Evolutionary conservation across 192 early-diverging fungal species (phyloP).

Genomic region (Allomyces macrogynus): DNA sequence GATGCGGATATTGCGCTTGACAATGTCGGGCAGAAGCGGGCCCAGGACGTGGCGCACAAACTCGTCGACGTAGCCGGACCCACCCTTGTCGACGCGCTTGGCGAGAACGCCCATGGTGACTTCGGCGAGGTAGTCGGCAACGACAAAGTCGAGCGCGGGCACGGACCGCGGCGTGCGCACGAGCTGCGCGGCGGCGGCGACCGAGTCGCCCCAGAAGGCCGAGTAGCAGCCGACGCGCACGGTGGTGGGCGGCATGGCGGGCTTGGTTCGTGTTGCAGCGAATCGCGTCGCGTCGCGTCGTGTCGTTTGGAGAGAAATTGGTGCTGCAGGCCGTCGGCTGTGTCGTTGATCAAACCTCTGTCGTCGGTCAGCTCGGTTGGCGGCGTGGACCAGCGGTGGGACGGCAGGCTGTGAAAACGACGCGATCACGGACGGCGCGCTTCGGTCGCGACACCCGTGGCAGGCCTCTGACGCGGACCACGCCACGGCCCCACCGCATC

Average conservation of each 20-base stretch:
- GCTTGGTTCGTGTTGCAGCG: too few species aligned
- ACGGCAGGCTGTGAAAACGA: too few species aligned
- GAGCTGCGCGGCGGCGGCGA: slow-evolving; percentile 29
- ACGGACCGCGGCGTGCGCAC: slow-evolving; percentile 15
- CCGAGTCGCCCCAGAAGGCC: slow-evolving; percentile 40
- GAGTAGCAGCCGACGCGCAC: not conserved
- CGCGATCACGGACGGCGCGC: too few species aligned
- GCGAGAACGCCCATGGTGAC: slow-evolving; percentile 50
- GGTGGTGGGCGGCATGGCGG: not conserved
- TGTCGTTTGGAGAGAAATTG: too few species aligned
- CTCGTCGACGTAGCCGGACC: slow-evolving; percentile 32
- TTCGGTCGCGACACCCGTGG: too few species aligned
- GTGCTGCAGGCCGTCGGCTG: too few species aligned
- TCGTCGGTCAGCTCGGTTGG: too few species aligned
- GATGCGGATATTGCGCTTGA: slow-evolving; percentile 33
- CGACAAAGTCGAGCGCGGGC: slow-evolving; percentile 25
- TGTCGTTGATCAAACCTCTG: too few species aligned
- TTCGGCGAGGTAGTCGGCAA: slow-evolving; percentile 48
- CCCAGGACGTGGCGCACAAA: slow-evolving; percentile 34
- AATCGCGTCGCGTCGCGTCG: too few species aligned
- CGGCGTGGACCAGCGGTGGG: too few species aligned
- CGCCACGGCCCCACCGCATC: too few species aligned
- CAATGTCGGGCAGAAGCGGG: slow-evolving; percentile 19
- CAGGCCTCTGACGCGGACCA: too few species aligned
- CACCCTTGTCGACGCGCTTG: slow-evolving; percentile 20